Conservation (phyloP, 257 asterid genomes). For the Solanum clarkiae region DNA sequence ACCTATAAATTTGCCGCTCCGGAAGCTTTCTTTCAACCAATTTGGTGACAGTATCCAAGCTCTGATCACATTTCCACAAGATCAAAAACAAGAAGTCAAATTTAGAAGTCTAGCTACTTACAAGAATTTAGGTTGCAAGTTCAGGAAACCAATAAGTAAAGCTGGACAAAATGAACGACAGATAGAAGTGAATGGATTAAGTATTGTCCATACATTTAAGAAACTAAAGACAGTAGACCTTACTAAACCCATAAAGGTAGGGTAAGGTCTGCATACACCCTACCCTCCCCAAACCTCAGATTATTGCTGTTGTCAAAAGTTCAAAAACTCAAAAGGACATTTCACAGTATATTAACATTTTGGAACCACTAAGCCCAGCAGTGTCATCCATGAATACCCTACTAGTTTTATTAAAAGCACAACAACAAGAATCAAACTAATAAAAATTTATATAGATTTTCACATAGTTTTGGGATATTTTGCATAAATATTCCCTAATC, state of each 20-base stretch:
- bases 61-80: slow-evolving; percentile 17
- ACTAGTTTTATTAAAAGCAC: neutral
- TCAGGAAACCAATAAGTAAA: neutral
- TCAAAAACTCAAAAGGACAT: neutral
- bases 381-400: neutral
- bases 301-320: neutral
- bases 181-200: neutral
- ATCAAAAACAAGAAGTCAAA: neutral
- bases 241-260: neutral
- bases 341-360: neutral
- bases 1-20: slow-evolving; percentile 64
- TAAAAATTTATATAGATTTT: neutral
- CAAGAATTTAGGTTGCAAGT: neutral
- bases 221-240: neutral
- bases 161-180: neutral
- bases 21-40: slow-evolving; percentile 89
- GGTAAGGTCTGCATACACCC: neutral
- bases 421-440: neutral
- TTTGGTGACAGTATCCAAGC: slow-evolving; percentile 82
- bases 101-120: neutral
- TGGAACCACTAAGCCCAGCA: neutral
- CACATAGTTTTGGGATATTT: neutral
- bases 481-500: neutral
- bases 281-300: neutral
- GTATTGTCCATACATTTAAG: neutral